Conservation (phyloP, 441 rosid species). For the Melastoma candidum region DNA sequence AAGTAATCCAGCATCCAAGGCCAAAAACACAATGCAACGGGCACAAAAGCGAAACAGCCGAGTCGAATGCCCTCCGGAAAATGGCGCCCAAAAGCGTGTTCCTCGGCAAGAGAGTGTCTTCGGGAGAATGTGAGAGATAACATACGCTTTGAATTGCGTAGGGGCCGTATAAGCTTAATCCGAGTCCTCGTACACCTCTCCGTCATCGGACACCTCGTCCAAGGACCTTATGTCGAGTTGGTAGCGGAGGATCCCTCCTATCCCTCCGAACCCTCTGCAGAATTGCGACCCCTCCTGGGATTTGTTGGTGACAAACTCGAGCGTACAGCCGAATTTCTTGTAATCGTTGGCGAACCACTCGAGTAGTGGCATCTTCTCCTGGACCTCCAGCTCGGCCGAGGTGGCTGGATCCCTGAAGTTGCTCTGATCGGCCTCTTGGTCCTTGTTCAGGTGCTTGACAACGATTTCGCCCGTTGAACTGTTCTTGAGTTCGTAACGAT, state of each 20-base stretch:
- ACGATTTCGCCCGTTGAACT: slow-evolving; percentile 30
- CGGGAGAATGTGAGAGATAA: no score
- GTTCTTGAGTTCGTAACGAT: slow-evolving; percentile 39
- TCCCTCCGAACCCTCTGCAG: slow-evolving; percentile 58
- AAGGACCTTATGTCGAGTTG: slow-evolving; percentile 60
- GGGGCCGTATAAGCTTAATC: slow-evolving; percentile 18
- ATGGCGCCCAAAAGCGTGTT: no score
- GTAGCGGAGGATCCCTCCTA: slow-evolving; percentile 54
- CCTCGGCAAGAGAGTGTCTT: no score
- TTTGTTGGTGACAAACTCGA: slow-evolving; percentile 54
- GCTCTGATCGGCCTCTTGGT: slow-evolving; percentile 46
- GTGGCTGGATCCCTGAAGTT: slow-evolving; percentile 42
- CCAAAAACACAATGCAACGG: no score
- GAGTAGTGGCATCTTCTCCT: slow-evolving; percentile 40
- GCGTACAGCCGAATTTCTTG: slow-evolving; percentile 48
- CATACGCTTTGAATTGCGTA: neutral
- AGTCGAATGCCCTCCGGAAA: no score
- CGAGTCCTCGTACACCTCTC: slow-evolving; percentile 42
- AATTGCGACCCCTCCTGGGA: slow-evolving; percentile 67
- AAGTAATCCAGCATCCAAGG: no score
- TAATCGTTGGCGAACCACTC: slow-evolving; percentile 66
- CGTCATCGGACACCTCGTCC: slow-evolving; percentile 50
- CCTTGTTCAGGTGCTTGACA: slow-evolving; percentile 44
- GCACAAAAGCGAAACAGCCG: no score
- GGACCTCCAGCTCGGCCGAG: slow-evolving; percentile 45